Percentiles rank a stretch among this genome's conserved stretches.
phyloP scores from a whole-genome alignment of 768 basidiomycete species.

The Lentinula detonsa region DNA sequence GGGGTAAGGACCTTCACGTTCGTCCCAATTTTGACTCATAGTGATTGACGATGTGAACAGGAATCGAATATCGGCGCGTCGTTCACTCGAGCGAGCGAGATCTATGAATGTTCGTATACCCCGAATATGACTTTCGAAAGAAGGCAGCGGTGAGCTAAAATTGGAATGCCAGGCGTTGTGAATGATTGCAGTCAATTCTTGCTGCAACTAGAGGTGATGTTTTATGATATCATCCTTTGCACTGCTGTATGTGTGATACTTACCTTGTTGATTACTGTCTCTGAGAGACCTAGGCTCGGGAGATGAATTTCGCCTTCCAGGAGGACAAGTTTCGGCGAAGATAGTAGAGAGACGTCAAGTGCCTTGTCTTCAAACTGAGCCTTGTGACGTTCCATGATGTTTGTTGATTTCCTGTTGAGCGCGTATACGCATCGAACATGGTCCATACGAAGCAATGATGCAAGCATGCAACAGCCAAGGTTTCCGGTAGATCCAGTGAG shows the following conservation, averaged over 20 bases:
- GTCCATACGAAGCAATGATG: not conserved
- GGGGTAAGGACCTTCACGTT: slow-evolving; percentile 16
- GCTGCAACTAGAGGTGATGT: not conserved
- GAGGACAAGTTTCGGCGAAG: slow-evolving; percentile 10
- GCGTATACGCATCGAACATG: not conserved
- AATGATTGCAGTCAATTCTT: slow-evolving; percentile 18
- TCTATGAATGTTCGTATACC: slow-evolving; percentile 31
- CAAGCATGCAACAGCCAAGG: not conserved
- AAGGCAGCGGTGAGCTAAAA: slow-evolving; percentile 32
- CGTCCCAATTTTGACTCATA: slow-evolving; percentile 18
- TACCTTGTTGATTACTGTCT: too few relatives aligned
- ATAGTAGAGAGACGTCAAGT: not conserved
- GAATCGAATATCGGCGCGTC: slow-evolving; percentile 12
- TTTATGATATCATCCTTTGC: not conserved
- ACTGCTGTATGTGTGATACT: too few relatives aligned
- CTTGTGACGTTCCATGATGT: slow-evolving; percentile 12
- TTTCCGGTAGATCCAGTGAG: not conserved
- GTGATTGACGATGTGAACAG: slow-evolving; percentile 25
- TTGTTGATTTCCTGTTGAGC: slow-evolving; percentile 8
- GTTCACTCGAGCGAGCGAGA: slow-evolving; percentile 15
- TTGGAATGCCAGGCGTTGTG: slow-evolving; percentile 38
- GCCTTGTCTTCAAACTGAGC: slow-evolving; percentile 15
- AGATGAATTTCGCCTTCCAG: slow-evolving; percentile 13
- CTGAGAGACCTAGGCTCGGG: too few relatives aligned
- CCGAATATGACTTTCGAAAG: slow-evolving; percentile 32